Evolutionary conservation across 805 yeast species (phyloP).

Genomic region (Wickerhamomyces rabaulensis): DNA sequence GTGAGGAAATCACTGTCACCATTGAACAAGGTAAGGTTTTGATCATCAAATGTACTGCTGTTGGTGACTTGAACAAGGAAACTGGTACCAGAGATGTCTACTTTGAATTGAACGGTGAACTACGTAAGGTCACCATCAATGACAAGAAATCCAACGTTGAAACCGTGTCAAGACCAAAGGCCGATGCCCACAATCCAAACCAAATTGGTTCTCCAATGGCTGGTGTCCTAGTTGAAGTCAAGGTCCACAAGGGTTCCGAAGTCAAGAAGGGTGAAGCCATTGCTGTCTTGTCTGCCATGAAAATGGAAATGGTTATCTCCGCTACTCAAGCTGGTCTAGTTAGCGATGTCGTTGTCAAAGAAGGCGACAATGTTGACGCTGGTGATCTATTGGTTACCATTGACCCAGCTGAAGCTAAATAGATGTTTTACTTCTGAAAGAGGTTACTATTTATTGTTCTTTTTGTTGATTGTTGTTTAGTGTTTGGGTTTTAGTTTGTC

Average conservation of each 20-base stretch:
- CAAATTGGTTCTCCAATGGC: constrained; percentile 99
- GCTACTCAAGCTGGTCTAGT: constrained; percentile 87
- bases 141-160: constrained; percentile 87
- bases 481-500: background rate
- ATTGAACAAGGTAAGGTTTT: constrained; percentile 94
- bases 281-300: constrained; percentile 95
- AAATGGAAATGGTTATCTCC: constrained; percentile 98
- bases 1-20: constrained; percentile 83
- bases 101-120: constrained; percentile 97
- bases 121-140: constrained; percentile 89
- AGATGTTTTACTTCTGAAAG: background rate
- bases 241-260: constrained; percentile 79
- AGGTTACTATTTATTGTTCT: background rate
- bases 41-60: constrained; percentile 85
- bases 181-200: constrained; percentile 77
- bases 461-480: background rate
- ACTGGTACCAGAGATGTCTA: constrained; percentile 94
- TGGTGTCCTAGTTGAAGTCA: constrained; percentile 93
- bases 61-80: constrained; percentile 79
- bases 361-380: constrained; percentile 95
- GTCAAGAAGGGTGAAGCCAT: constrained; percentile 96
- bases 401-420: constrained; percentile 17
- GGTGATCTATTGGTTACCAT: constrained; percentile 76
- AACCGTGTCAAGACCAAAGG: constrained; percentile 83
- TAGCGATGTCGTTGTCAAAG: constrained; percentile 69